phyloP scores from a whole-genome alignment of 73 alveolate species.

The Tetrahymena malaccensis region DNA sequence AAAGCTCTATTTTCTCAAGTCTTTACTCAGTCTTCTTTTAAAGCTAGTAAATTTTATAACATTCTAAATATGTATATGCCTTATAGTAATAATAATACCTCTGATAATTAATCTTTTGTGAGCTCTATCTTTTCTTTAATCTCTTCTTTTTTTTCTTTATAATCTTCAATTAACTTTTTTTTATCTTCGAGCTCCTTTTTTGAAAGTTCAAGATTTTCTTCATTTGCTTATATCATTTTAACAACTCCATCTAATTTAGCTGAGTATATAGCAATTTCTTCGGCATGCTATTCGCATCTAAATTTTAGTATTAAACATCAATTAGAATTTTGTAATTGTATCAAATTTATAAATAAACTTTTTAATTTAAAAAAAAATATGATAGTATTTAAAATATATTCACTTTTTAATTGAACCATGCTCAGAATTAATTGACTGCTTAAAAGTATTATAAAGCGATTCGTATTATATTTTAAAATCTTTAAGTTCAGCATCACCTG shows the following conservation, averaged over 20 bases:
- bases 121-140: neutral
- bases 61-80: neutral
- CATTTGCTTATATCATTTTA: neutral
- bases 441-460: constrained; percentile 32
- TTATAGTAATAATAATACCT: neutral
- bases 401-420: constrained; percentile 14
- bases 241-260: neutral
- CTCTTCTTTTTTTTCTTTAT: constrained; percentile 1
- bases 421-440: constrained; percentile 23
- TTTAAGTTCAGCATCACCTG: constrained; percentile 27
- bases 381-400: constrained; percentile 6
- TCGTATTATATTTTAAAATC: constrained; percentile 37
- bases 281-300: neutral
- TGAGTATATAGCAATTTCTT: neutral
- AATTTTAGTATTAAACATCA: neutral
- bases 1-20: constrained; percentile 24
- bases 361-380: neutral
- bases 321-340: neutral
- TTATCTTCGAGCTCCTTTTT: constrained; percentile 10
- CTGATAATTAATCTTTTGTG: neutral
- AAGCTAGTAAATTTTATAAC: neutral
- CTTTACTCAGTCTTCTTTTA: constrained; percentile 20
- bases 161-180: constrained; percentile 3
- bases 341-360: neutral
- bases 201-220: neutral